Evolutionary conservation across 495 filamentous ascomycete species (phyloP), one percentile per base, ranked within the genome.

Genomic region (Penicillium arizonense): DNA sequence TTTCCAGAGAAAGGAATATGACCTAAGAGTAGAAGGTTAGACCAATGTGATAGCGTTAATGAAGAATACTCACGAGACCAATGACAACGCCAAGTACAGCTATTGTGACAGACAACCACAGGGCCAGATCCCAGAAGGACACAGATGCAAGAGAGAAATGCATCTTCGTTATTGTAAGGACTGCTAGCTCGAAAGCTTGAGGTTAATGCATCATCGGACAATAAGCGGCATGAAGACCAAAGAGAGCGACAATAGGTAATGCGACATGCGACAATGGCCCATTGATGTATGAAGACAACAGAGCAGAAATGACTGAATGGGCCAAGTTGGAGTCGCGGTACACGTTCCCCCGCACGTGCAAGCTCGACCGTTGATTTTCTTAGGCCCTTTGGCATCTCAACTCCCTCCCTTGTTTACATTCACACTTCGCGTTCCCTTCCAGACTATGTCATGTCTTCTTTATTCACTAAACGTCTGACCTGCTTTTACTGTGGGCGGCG

Each of bases 401-500:
- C 59, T 63, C 54, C 62, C 47, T 58, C 52, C 40, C 40, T 50
- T 26, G 52, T 48, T 39, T 52, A 50, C 36, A 20, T 24, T 26
- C 24, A 53, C 33, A 37, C 59, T 38, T 46, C 39, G 5, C 44
- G 36, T 39, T 43, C 51, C 18, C 36, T 42, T 37, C 2, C 13
- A 39, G 50, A 50, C 50, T 57, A 68, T 68, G 72, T 57, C 42
- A 83, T 82, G 79, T 74, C 74, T 49, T 59, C 65, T 52, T 58
- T 75, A 24, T 73, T 80, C 49, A 61, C 69, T 16, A 70, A 70
- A 59, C 72, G 78, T 66, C 64, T 92, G 47, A 73, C 75, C 40
- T 94, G 89, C 75, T 90, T 90, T 72, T 91, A 89, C 63, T 94
- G 89, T 66, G 84, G 85, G 59, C 66, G 68, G 65, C 82, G 74